These are phyloP conservation scores for Styphnolobium japonicum DNA, from an alignment of 306 rosid species.

Conservation along the genomic window DNA sequence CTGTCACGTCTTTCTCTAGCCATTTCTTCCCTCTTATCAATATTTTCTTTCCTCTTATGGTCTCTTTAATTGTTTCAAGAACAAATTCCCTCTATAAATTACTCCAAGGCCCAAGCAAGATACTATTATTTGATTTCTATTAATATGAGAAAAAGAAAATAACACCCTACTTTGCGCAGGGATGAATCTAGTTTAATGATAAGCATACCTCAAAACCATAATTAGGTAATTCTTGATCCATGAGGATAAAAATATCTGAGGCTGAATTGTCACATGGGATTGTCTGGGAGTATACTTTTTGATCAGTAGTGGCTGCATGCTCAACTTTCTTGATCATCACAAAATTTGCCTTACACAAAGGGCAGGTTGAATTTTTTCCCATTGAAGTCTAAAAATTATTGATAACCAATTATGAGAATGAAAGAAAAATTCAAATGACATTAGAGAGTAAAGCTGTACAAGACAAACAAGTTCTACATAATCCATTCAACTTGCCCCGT, in stretches of 20 bases:
- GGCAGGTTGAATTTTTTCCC: constrained; percentile 67
- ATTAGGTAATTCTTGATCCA: constrained; percentile 32
- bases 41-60: neutral
- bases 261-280: constrained; percentile 59
- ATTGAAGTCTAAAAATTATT: constrained; percentile 48
- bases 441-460: neutral
- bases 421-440: constrained; percentile 21
- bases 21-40: neutral
- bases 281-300: constrained; percentile 85
- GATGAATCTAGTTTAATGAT: constrained; percentile 15
- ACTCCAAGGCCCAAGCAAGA: neutral
- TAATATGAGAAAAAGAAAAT: neutral
- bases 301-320: constrained; percentile 59
- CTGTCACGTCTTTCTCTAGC: neutral
- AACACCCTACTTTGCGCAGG: neutral
- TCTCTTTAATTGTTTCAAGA: neutral
- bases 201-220: constrained; percentile 58
- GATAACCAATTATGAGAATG: constrained; percentile 31
- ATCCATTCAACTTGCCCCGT: neutral
- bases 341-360: constrained; percentile 85
- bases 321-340: constrained; percentile 60
- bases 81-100: neutral
- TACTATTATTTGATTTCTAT: neutral
- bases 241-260: constrained; percentile 41
- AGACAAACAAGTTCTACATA: neutral